A percentile compares a stretch with the other conserved stretches of the same genome.
phyloP scores from a whole-genome alignment of 352 stramenopile genomes.

The Albugo laibachii region DNA sequence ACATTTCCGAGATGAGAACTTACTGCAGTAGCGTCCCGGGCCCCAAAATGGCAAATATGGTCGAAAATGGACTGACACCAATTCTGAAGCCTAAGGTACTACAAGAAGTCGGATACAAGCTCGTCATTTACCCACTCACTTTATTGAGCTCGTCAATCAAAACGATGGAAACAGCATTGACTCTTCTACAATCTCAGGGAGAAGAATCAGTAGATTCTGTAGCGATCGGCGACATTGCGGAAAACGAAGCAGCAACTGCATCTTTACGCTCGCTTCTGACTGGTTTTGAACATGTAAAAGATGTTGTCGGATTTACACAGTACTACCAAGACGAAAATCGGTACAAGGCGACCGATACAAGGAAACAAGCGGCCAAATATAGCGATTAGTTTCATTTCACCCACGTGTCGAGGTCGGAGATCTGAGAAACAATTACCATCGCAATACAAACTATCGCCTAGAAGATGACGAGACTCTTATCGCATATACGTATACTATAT shows the following conservation, averaged over 20 bases:
- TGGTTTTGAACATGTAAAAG: conserved; percentile 80
- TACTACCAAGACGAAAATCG: conserved; percentile 77
- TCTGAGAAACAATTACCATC: too few species aligned
- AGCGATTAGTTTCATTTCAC: too few species aligned
- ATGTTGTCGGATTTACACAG: conserved; percentile 85
- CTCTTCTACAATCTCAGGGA: conserved; percentile 53
- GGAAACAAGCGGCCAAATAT: background rate
- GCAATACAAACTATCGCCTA: too few species aligned
- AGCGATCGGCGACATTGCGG: too few species aligned
- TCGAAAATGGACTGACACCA: conserved; percentile 87
- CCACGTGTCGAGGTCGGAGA: too few species aligned
- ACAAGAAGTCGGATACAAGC: conserved; percentile 83
- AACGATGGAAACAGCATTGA: conserved; percentile 78
- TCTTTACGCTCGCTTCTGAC: conserved; percentile 74
- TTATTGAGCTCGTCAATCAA: conserved; percentile 86
- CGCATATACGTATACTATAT: too few species aligned
- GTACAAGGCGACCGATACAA: background rate
- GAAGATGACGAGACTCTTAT: too few species aligned
- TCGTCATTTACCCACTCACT: conserved; percentile 87
- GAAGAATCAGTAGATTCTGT: conserved; percentile 1
- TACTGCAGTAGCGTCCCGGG: conserved; percentile 82
- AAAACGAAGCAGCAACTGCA: conserved; percentile 11
- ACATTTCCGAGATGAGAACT: conserved; percentile 79
- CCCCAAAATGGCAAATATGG: conserved; percentile 76
- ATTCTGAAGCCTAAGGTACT: conserved; percentile 75